Evolutionary conservation across 2,329 filamentous ascomycete species (phyloP).

Genomic region (Cladosporium phlei): DNA sequence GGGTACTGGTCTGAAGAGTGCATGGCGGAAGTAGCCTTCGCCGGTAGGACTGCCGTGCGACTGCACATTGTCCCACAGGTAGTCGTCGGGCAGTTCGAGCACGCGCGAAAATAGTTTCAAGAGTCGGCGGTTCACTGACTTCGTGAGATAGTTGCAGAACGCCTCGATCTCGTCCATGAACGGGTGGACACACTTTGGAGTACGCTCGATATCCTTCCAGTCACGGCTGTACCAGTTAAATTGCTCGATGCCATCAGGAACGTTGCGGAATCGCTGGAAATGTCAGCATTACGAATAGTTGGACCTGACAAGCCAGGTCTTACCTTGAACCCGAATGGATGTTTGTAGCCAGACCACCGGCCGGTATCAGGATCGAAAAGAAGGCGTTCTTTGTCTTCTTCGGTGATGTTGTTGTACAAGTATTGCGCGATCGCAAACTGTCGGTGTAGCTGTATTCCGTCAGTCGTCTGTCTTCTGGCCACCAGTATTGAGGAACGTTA

Average conservation of each 20-base stretch:
- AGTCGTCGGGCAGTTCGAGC: constrained; percentile 42
- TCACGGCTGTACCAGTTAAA: constrained; percentile 51
- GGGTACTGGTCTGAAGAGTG: constrained; percentile 24
- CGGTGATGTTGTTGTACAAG: constrained; percentile 46
- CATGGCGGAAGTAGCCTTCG: constrained; percentile 43
- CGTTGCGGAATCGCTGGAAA: constrained; percentile 35
- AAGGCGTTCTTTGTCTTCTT: constrained; percentile 47
- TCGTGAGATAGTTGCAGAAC: constrained; percentile 46
- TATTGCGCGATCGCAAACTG: constrained; percentile 50
- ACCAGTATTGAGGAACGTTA: neutral
- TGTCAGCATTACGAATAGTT: constrained; percentile 4
- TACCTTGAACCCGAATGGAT: constrained; percentile 38
- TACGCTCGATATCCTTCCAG: constrained; percentile 41
- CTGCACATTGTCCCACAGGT: constrained; percentile 41
- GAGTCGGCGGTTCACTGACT: constrained; percentile 43
- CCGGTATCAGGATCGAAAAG: constrained; percentile 47
- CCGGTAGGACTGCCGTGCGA: constrained; percentile 40
- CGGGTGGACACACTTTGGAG: constrained; percentile 44
- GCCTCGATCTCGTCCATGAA: constrained; percentile 49
- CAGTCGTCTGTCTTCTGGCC: neutral
- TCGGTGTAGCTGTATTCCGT: constrained; percentile 37
- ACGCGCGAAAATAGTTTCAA: constrained; percentile 39
- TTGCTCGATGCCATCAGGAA: constrained; percentile 49
- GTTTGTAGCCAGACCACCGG: constrained; percentile 50
- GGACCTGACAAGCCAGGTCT: too few species aligned